These are phyloP conservation scores for Penicillium soppii DNA, from an alignment of 495 filamentous ascomycete genomes.

Conservation along the genomic window DNA sequence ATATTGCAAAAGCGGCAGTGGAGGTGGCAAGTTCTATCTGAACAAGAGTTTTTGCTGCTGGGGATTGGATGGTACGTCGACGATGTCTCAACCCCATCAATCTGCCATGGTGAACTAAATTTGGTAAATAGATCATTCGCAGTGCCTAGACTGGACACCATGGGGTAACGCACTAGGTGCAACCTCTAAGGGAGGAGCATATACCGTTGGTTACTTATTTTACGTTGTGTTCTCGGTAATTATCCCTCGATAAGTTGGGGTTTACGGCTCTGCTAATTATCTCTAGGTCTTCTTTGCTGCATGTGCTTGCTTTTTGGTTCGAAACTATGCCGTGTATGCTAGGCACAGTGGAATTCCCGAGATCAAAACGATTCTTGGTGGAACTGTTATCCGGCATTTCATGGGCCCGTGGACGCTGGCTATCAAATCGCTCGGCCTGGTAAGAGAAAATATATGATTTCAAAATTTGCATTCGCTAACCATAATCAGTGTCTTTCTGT, in stretches of 20 bases:
- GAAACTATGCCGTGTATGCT: conserved; percentile 81
- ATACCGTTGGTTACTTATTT: conserved; percentile 81
- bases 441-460: conserved; percentile 37
- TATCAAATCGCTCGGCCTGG: conserved; percentile 89
- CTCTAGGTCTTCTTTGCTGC: conserved; percentile 74
- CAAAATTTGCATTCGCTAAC: conserved; percentile 9
- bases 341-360: conserved; percentile 97
- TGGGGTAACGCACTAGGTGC: conserved; percentile 77
- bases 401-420: conserved; percentile 90
- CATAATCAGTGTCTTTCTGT: conserved; percentile 72
- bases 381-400: conserved; percentile 90
- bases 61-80: conserved; percentile 69
- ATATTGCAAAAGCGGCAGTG: conserved; percentile 70
- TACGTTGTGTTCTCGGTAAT: conserved; percentile 79
- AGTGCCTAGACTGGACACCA: conserved; percentile 80
- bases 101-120: conserved; percentile 2
- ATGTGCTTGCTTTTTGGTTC: conserved; percentile 76
- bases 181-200: conserved; percentile 63
- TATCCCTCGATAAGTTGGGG: background rate
- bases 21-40: conserved; percentile 84
- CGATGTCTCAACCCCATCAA: background rate
- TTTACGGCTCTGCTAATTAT: conserved; percentile 21
- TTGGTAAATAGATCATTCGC: conserved; percentile 51
- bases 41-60: conserved; percentile 90
- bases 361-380: conserved; percentile 94